Conservation (phyloP, 179 eudicot genomes). For the Beta lomatogona region DNA sequence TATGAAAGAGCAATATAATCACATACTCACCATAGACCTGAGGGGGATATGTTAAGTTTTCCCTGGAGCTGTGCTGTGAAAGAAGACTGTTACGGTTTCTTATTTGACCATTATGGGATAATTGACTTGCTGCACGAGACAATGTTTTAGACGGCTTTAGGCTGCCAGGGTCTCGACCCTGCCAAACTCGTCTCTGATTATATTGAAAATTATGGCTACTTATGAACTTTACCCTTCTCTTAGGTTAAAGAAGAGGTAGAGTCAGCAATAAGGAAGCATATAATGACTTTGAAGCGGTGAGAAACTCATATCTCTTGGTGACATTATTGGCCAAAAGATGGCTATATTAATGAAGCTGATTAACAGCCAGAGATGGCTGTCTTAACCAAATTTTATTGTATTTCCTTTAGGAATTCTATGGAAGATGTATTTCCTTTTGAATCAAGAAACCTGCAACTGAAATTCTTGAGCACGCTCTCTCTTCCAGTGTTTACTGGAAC, state of each 20-base stretch:
- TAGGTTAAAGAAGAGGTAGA: constrained; percentile 98
- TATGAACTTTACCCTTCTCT: neutral
- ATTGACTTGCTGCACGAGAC: neutral
- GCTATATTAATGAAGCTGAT: neutral
- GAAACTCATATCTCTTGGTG: constrained; percentile 15
- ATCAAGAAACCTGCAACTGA: constrained; percentile 60
- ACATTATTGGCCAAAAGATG: neutral
- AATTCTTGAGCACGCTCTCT: constrained; percentile 53
- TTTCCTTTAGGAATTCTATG: constrained; percentile 47
- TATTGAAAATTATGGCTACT: constrained; percentile 9
- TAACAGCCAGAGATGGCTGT: neutral
- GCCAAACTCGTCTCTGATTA: constrained; percentile 10
- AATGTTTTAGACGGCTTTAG: neutral
- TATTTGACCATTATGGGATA: neutral
- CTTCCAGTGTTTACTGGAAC: constrained; percentile 92
- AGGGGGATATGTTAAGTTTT: too few species aligned
- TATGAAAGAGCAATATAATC: neutral
- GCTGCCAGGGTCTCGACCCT: neutral
- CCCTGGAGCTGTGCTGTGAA: neutral
- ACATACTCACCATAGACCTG: neutral
- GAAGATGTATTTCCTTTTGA: constrained; percentile 43
- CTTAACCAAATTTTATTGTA: constrained; percentile 7
- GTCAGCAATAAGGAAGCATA: constrained; percentile 65
- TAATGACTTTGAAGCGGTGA: constrained; percentile 61
- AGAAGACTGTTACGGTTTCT: neutral